Percentiles rank a stretch among this genome's conserved stretches.
Evolutionary conservation across 371 early-diverging fungal genomes (phyloP).

Genomic region (Dichotomocladium elegans): DNA sequence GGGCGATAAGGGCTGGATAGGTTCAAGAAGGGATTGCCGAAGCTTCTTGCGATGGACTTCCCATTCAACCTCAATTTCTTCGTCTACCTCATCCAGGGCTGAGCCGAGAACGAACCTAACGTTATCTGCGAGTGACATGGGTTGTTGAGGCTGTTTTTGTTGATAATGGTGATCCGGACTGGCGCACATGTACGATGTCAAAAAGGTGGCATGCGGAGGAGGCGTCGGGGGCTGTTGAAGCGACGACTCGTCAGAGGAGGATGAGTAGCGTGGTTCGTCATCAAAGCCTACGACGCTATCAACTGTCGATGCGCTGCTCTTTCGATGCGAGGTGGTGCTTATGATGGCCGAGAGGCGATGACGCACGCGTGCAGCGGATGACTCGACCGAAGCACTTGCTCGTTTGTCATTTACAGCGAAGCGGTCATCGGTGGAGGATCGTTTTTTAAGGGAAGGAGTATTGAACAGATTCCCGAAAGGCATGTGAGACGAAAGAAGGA

Average conservation of each 20-base stretch:
- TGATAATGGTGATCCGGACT: background rate
- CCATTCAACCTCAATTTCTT: conserved; percentile 24
- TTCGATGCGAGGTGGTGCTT: background rate
- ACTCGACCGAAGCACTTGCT: background rate
- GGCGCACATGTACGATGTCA: background rate
- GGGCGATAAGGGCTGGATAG: background rate
- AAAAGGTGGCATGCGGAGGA: background rate
- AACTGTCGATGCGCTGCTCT: background rate
- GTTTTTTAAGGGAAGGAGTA: too few relatives aligned
- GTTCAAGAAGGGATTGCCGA: conserved; percentile 8
- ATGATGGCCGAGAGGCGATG: conserved; percentile 1
- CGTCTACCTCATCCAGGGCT: conserved; percentile 15
- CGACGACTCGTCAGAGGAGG: conserved; percentile 1
- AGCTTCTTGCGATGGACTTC: conserved; percentile 15
- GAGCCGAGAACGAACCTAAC: conserved; percentile 16
- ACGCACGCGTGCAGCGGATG: conserved; percentile 1
- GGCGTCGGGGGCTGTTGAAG: conserved; percentile 4
- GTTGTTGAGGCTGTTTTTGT: background rate
- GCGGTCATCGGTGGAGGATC: background rate
- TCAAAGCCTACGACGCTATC: background rate
- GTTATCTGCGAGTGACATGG: background rate
- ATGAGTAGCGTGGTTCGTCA: conserved; percentile 2
- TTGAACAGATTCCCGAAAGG: too few relatives aligned
- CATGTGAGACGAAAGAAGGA: too few relatives aligned
- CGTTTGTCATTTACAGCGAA: background rate